Conservation (phyloP, 805 yeast species). For the Ogataea thermomethanolica region DNA sequence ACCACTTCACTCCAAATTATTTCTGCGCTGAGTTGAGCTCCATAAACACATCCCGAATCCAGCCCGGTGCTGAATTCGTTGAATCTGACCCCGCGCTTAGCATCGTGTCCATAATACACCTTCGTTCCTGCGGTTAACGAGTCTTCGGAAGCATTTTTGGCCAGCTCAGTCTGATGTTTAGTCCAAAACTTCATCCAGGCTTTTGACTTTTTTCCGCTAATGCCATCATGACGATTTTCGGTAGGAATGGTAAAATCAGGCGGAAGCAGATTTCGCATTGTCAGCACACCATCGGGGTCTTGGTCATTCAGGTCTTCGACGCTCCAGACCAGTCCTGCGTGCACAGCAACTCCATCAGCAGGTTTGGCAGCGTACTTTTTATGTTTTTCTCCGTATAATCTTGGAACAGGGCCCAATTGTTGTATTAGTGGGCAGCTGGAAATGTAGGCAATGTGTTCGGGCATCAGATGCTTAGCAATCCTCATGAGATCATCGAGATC, state of each 20-base stretch:
- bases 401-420: constrained; percentile 58
- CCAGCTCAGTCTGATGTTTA: constrained; percentile 19
- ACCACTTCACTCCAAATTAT: constrained; percentile 41
- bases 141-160: constrained; percentile 4
- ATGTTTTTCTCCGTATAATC: constrained; percentile 30
- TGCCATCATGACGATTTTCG: constrained; percentile 35
- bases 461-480: constrained; percentile 52
- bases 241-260: constrained; percentile 60
- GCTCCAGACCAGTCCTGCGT: constrained; percentile 79
- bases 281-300: constrained; percentile 58
- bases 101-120: constrained; percentile 88
- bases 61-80: constrained; percentile 71
- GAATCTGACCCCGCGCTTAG: constrained; percentile 66
- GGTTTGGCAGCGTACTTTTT: constrained; percentile 23
- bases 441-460: constrained; percentile 58
- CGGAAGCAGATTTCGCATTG: constrained; percentile 65
- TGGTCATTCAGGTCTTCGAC: constrained; percentile 49
- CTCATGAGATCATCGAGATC: constrained; percentile 37
- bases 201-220: constrained; percentile 28
- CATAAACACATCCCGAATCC: constrained; percentile 80
- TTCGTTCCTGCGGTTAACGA: constrained; percentile 29
- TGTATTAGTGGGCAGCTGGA: constrained; percentile 63
- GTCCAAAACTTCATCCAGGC: constrained; percentile 36
- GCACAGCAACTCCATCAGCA: constrained; percentile 59
- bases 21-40: constrained; percentile 64